These are phyloP conservation scores for Calamus simplicifolius DNA, from an alignment of 176 grass and related monocot genomes.

Conservation along the genomic window DNA sequence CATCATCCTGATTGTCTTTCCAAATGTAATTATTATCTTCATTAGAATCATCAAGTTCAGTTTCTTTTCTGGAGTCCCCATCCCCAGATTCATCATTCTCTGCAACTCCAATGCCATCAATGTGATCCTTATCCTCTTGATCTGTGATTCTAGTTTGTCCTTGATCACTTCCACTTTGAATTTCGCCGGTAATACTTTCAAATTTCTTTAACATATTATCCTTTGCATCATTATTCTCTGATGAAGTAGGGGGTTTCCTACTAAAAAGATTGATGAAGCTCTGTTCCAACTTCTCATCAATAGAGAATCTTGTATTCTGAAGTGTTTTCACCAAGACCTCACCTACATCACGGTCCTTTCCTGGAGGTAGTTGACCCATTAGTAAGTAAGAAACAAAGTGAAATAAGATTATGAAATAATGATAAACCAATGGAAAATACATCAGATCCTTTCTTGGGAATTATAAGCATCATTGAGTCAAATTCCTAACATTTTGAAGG, in stretches of 20 bases:
- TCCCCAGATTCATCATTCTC: slow-evolving; percentile 22
- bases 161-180: slow-evolving; percentile 21
- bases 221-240: slow-evolving; percentile 13
- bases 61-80: slow-evolving; percentile 24
- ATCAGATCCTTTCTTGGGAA: too few relatives aligned
- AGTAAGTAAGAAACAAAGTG: neutral
- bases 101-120: slow-evolving; percentile 2
- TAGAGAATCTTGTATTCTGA: slow-evolving; percentile 74
- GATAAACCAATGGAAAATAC: too few relatives aligned
- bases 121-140: neutral
- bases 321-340: slow-evolving; percentile 67
- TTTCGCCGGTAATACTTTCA: neutral
- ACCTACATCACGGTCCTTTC: slow-evolving; percentile 69
- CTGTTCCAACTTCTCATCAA: slow-evolving; percentile 83
- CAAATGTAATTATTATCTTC: slow-evolving; percentile 38
- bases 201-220: neutral
- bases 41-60: slow-evolving; percentile 35
- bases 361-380: slow-evolving; percentile 16
- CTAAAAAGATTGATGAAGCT: slow-evolving; percentile 85
- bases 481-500: too few relatives aligned
- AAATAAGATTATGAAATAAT: neutral
- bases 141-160: slow-evolving; percentile 16
- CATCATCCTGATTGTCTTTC: slow-evolving; percentile 27
- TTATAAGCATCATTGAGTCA: too few relatives aligned
- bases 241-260: slow-evolving; percentile 26